phyloP scores from a whole-genome alignment of 345 rosid genomes.

The Syzygium oleosum region DNA sequence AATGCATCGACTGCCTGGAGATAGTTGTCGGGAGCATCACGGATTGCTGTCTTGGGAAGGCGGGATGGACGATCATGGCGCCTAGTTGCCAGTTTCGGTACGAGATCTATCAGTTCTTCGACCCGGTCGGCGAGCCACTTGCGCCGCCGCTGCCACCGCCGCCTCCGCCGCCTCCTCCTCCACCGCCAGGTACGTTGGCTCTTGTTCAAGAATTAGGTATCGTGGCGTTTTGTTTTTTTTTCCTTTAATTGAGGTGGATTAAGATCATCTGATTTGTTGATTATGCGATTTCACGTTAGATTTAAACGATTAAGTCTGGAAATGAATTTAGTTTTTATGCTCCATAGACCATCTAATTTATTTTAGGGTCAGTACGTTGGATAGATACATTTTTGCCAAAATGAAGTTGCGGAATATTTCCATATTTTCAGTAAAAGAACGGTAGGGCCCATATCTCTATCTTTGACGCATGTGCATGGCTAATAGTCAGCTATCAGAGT shows the following conservation, averaged over 20 bases:
- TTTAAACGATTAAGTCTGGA: too few species aligned
- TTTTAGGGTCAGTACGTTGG: not conserved
- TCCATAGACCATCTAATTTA: not conserved
- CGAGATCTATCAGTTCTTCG: too few species aligned
- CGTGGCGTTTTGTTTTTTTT: not conserved
- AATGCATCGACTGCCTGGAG: too few species aligned
- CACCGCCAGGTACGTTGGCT: not conserved
- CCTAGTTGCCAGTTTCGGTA: too few species aligned
- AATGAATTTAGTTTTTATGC: not conserved
- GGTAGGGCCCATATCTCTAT: not conserved
- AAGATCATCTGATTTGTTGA: not conserved
- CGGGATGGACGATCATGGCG: too few species aligned
- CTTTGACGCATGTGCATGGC: not conserved
- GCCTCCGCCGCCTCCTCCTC: accelerated
- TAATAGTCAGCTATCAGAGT: not conserved
- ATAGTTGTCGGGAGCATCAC: too few species aligned
- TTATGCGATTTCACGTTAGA: too few species aligned
- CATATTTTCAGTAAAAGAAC: not conserved
- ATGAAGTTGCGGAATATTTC: not conserved
- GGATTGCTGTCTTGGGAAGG: too few species aligned
- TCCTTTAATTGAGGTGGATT: not conserved
- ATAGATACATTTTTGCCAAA: not conserved
- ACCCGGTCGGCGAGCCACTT: not conserved
- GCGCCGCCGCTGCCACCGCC: not conserved
- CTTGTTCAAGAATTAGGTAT: not conserved